Evolutionary conservation across 495 filamentous ascomycete genomes (phyloP).

Genomic region (Chaetomium tenue): DNA sequence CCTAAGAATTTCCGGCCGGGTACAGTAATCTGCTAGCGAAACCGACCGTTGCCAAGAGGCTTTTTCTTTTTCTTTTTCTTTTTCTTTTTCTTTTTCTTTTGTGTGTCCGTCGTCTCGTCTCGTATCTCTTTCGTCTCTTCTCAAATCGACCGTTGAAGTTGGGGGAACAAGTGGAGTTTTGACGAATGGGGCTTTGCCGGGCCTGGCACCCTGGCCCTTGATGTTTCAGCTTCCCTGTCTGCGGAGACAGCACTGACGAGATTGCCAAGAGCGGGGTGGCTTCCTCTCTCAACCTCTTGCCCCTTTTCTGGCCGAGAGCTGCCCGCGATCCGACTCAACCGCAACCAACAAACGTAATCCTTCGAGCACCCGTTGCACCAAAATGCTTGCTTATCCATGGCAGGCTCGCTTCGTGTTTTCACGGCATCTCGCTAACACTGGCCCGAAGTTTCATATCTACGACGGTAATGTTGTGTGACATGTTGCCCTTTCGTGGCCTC

Average conservation of each 20-base stretch:
- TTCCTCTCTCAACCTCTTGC: background rate
- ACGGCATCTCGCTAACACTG: background rate
- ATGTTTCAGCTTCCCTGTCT: slow-evolving; percentile 13
- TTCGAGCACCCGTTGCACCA: background rate
- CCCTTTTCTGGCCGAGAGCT: background rate
- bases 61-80: too few relatives aligned
- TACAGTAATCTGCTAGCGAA: too few relatives aligned
- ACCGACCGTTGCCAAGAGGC: too few relatives aligned
- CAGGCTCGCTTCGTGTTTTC: slow-evolving; percentile 6
- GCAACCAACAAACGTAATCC: background rate
- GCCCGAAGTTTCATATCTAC: slow-evolving; percentile 10
- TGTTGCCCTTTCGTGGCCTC: background rate
- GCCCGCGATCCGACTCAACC: background rate
- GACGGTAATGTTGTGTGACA: background rate
- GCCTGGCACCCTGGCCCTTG: slow-evolving; percentile 1
- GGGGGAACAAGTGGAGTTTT: slow-evolving; percentile 7
- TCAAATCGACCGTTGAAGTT: background rate
- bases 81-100: background rate
- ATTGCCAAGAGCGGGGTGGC: slow-evolving; percentile 11
- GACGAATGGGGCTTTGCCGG: background rate
- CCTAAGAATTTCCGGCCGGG: too few relatives aligned
- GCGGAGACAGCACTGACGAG: slow-evolving; percentile 8
- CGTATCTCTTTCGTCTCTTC: background rate
- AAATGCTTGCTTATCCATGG: background rate
- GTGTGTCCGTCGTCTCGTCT: background rate